Conservation (phyloP, 164 flowering plant genomes). For the Dillenia suffruticosa region DNA sequence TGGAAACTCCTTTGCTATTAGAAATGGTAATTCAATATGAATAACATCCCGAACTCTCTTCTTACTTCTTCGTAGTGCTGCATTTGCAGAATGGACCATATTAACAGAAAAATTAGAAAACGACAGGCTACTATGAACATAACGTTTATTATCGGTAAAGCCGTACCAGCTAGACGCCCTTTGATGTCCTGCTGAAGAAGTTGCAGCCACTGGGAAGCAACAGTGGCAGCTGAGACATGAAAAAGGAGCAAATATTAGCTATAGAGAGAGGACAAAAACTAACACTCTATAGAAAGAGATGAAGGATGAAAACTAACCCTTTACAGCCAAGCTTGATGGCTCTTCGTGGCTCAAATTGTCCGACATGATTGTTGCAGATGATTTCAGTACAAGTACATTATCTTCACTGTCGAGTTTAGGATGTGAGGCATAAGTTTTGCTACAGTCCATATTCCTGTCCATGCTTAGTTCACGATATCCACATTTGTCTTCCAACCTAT, state of each 20-base stretch:
- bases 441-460: constrained; percentile 15
- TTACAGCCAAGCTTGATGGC: constrained; percentile 24
- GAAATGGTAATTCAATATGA: constrained; percentile 62
- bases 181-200: constrained; percentile 77
- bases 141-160: not conserved
- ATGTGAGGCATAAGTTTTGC: constrained; percentile 17
- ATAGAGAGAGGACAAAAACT: constrained; percentile 5
- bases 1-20: constrained; percentile 56
- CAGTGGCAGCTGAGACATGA: constrained; percentile 68
- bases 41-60: constrained; percentile 70
- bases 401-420: constrained; percentile 20
- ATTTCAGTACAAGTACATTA: constrained; percentile 32
- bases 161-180: constrained; percentile 82
- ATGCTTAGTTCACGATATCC: constrained; percentile 18
- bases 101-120: not conserved
- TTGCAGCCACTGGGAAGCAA: constrained; percentile 95
- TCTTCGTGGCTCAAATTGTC: constrained; percentile 49
- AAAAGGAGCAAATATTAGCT: constrained; percentile 4
- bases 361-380: constrained; percentile 30
- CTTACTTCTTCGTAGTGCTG: constrained; percentile 83
- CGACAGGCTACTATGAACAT: not conserved
- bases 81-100: constrained; percentile 10
- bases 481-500: constrained; percentile 18
- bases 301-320: constrained; percentile 16
- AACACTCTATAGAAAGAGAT: constrained; percentile 81